A percentile compares a stretch with the other conserved stretches of the same genome.
Evolutionary conservation across 2,329 filamentous ascomycete genomes (phyloP).

Genomic region (Pyricularia grisea): DNA sequence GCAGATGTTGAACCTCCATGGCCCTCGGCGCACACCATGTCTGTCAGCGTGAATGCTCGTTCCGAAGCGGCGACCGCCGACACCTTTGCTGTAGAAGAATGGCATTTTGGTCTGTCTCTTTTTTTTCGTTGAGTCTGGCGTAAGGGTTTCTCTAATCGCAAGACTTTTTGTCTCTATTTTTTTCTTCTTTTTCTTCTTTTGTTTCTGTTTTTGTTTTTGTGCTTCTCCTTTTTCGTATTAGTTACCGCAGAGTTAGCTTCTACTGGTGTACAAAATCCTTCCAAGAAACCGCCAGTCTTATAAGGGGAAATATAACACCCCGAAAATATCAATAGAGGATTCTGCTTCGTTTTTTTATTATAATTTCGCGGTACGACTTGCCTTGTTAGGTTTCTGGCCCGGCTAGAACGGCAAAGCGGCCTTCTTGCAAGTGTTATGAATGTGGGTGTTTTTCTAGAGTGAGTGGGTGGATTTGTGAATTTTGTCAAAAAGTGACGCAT

Average conservation of each 20-base stretch:
- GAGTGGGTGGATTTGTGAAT: background rate
- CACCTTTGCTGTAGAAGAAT: slow-evolving; percentile 34
- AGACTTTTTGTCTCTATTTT: background rate
- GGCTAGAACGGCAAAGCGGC: background rate
- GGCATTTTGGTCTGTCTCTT: slow-evolving; percentile 23
- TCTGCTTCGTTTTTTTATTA: no score
- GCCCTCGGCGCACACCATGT: slow-evolving; percentile 36
- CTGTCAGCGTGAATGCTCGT: slow-evolving; percentile 36
- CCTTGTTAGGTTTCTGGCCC: background rate
- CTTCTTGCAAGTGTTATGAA: background rate
- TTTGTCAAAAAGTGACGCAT: background rate
- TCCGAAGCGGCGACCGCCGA: slow-evolving; percentile 40
- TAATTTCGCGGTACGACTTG: background rate
- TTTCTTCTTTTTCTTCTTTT: no score
- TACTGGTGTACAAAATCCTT: background rate
- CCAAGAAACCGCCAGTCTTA: no score
- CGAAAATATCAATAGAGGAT: no score
- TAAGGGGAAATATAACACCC: no score
- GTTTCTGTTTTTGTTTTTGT: background rate
- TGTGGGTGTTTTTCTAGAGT: background rate
- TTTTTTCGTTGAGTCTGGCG: no score
- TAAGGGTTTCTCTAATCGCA: background rate
- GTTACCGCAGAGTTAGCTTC: background rate
- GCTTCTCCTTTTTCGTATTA: background rate
- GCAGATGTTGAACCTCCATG: slow-evolving; percentile 40